Conservation (phyloP, 768 basidiomycete species). For the Leccinum fibrillosum region DNA sequence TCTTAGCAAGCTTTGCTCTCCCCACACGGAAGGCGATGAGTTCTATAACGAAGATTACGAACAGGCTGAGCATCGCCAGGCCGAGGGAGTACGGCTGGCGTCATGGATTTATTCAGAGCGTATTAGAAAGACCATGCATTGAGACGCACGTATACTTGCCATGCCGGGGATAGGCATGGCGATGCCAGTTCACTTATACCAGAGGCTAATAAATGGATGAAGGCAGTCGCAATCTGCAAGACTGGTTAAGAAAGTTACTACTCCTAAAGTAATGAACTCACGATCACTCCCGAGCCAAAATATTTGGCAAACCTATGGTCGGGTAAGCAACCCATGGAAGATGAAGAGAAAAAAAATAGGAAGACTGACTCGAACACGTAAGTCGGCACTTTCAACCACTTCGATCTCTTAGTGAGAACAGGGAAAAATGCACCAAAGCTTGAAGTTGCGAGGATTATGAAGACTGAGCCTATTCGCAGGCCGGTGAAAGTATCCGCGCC, state of each 20-base stretch:
- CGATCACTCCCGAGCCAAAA: conserved; percentile 89
- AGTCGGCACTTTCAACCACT: conserved; percentile 37
- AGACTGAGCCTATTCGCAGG: conserved; percentile 69
- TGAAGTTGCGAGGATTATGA: conserved; percentile 66
- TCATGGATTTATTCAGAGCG: not conserved
- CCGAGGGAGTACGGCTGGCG: conserved; percentile 77
- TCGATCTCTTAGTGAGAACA: conserved; percentile 52
- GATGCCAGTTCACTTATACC: conserved; percentile 69
- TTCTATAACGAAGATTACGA: conserved; percentile 81
- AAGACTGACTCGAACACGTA: conserved; percentile 62
- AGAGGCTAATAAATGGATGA: conserved; percentile 78
- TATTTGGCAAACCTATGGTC: conserved; percentile 72
- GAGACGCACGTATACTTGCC: conserved; percentile 68
- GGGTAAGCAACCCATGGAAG: conserved; percentile 1
- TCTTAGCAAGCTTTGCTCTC: conserved; percentile 58
- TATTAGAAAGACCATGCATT: not conserved
- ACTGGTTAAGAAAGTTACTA: not conserved
- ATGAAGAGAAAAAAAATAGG: not conserved
- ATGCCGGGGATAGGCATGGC: conserved; percentile 64
- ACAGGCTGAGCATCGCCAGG: conserved; percentile 78
- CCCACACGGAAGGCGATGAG: conserved; percentile 87
- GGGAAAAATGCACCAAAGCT: conserved; percentile 67
- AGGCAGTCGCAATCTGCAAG: conserved; percentile 80
- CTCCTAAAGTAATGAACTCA: conserved; percentile 33
- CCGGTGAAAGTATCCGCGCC: conserved; percentile 46